Base-by-base conservation (phyloP, 805 yeast genomes). In the Saccharomycopsis fodiens region DNA sequence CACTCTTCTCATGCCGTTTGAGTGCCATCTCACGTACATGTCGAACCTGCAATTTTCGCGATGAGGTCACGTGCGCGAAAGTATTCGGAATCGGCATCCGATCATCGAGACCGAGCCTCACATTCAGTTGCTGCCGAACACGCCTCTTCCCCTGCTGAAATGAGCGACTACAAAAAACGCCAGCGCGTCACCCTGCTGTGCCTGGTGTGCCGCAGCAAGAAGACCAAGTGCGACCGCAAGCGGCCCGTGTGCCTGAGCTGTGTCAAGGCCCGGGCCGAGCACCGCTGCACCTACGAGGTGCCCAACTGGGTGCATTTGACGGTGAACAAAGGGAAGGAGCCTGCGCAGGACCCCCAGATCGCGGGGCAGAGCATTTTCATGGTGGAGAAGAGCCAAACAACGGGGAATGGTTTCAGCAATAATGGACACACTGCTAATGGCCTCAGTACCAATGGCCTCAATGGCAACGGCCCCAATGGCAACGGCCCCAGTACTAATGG, bases 231-330 rank as follows among this genome's bases (percentile, higher is more conserved):
- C 31, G 51, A 47, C 31, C 38, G 40, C 15, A 17, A 7, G 7
- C 39, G 51, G 8, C 51, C 51, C 21, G 38, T 42, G 10, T 47
- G 51, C 25, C 19, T 41, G 7, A 21, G 40, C 15, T 47, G 51
- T 27, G 25, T 36, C 25, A 42, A 39, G 34, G 13, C 37, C 3
- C 42, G 39, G 22, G 19, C 23, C 13, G 29, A n/a, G 10, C 23
- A 31, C 30, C 22, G 38, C 15, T 47, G 51, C 23, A 6, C 15
- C 19, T 47, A 47, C 23, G 51, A 47, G 35, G 22, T 47, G 20
- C 51, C 51, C 21, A 45, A 47, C 10, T 47, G 51, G 51, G 51
- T 47, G 6, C 16, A 44, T 4, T 10, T 40, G 39, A 40, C 43
- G 5, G 15, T 39, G 5, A 25, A 22, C 31, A 25, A 25, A 25